These are phyloP conservation scores for Globisporangium mamillatum DNA, from an alignment of 352 stramenopile species.

Conservation along the genomic window DNA sequence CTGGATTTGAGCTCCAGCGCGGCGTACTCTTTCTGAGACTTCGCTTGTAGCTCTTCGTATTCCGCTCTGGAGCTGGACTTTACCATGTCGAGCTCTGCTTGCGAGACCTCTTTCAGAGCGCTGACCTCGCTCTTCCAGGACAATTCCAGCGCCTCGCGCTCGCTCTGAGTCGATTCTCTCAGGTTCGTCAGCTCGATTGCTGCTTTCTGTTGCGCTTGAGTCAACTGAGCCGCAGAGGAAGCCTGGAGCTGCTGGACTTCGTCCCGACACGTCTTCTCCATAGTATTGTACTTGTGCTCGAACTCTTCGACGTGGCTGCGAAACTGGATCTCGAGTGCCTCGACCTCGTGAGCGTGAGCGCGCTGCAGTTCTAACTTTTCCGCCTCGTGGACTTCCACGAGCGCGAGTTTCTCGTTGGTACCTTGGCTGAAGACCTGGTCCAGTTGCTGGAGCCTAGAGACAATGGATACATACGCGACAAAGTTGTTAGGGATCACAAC, in stretches of 20 bases:
- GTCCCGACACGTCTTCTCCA: constrained; percentile 30
- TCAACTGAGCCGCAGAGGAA: constrained; percentile 21
- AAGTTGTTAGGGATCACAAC: neutral
- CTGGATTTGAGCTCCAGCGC: constrained; percentile 21
- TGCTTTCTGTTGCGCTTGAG: constrained; percentile 6
- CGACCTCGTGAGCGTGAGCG: constrained; percentile 24
- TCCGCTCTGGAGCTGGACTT: constrained; percentile 16
- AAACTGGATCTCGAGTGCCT: constrained; percentile 26
- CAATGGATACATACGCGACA: neutral
- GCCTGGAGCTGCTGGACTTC: constrained; percentile 38
- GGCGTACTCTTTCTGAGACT: constrained; percentile 22
- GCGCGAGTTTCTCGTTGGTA: constrained; percentile 40
- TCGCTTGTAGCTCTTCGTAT: constrained; percentile 24
- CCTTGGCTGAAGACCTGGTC: constrained; percentile 37
- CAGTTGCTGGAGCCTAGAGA: constrained; percentile 30
- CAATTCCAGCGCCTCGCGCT: neutral
- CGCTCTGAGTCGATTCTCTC: constrained; percentile 9
- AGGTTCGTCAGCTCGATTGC: neutral
- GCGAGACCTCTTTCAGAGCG: constrained; percentile 17
- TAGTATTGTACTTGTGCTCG: constrained; percentile 26
- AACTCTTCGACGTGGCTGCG: constrained; percentile 26
- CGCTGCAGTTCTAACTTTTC: constrained; percentile 31
- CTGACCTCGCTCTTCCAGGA: constrained; percentile 16
- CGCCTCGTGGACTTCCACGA: constrained; percentile 32
- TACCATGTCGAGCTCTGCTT: constrained; percentile 25